phyloP scores from a whole-genome alignment of 2,329 filamentous ascomycete genomes.

The Camptophora hylomeconis region DNA sequence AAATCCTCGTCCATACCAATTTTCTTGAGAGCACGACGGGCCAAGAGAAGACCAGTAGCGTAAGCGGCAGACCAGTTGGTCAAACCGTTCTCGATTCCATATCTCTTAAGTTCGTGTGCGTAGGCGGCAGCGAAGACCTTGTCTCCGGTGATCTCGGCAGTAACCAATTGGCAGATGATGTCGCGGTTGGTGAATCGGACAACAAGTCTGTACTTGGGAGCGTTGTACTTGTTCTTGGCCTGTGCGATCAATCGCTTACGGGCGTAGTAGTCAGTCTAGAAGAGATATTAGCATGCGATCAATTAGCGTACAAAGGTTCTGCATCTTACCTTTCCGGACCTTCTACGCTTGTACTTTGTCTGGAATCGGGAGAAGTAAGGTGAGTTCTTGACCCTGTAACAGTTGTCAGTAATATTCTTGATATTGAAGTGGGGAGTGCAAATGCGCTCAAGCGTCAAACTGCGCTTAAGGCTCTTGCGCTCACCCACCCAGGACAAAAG shows the following conservation, averaged over 20 bases:
- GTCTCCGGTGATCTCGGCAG: slow-evolving; percentile 91
- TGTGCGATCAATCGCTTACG: slow-evolving; percentile 99
- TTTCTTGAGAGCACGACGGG: slow-evolving; percentile 94
- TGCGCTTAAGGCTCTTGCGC: too few relatives aligned
- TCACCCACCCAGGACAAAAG: too few relatives aligned
- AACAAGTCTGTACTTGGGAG: slow-evolving; percentile 98
- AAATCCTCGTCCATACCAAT: slow-evolving; percentile 89
- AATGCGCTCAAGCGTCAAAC: too few relatives aligned
- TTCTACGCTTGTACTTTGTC: slow-evolving; percentile 99
- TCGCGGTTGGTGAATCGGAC: slow-evolving; percentile 99
- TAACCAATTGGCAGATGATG: slow-evolving; percentile 96
- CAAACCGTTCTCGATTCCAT: slow-evolving; percentile 95
- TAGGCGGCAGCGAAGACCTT: slow-evolving; percentile 91
- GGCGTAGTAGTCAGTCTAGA: slow-evolving; percentile 97
- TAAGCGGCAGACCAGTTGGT: slow-evolving; percentile 99
- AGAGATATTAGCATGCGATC: slow-evolving; percentile 2
- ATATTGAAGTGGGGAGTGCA: neutral
- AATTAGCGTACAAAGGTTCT: neutral
- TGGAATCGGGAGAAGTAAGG: slow-evolving; percentile 98
- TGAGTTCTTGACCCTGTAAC: slow-evolving; percentile 66
- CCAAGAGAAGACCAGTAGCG: slow-evolving; percentile 89
- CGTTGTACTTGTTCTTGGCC: slow-evolving; percentile 99
- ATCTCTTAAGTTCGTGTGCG: slow-evolving; percentile 93
- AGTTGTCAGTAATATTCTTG: slow-evolving; percentile 3
- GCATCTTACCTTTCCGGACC: slow-evolving; percentile 49